Evolutionary conservation across 1,139 yeast genomes (phyloP).

Genomic region (Protomyces pachydermus): DNA sequence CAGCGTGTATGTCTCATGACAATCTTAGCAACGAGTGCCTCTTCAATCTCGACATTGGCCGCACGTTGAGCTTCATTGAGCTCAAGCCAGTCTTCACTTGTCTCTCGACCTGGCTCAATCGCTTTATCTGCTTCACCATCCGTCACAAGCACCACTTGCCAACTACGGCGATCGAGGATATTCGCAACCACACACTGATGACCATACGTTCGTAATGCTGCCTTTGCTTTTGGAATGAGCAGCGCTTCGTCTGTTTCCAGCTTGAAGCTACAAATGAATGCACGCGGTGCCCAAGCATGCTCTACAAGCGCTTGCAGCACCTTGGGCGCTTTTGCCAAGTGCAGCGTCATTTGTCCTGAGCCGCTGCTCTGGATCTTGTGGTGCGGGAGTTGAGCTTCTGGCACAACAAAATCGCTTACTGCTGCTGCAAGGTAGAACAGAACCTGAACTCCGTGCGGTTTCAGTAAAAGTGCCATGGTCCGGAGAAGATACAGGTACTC

Average conservation of each 20-base stretch:
- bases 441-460: slow-evolving; percentile 48
- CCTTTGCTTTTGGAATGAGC: slow-evolving; percentile 65
- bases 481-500: slow-evolving; percentile 84
- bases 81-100: slow-evolving; percentile 12
- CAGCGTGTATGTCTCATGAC: slow-evolving; percentile 5
- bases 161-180: slow-evolving; percentile 78
- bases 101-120: not conserved
- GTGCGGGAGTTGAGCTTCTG: slow-evolving; percentile 75
- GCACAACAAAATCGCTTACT: slow-evolving; percentile 91
- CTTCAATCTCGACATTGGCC: slow-evolving; percentile 35
- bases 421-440: slow-evolving; percentile 93
- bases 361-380: slow-evolving; percentile 74
- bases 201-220: slow-evolving; percentile 74
- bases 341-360: slow-evolving; percentile 67
- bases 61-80: not conserved
- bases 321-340: slow-evolving; percentile 93
- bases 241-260: slow-evolving; percentile 79
- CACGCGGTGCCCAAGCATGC: slow-evolving; percentile 81
- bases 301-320: slow-evolving; percentile 82
- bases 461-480: slow-evolving; percentile 57
- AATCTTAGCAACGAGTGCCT: slow-evolving; percentile 7
- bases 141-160: slow-evolving; percentile 78
- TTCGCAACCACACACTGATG: slow-evolving; percentile 96
- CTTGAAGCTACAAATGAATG: slow-evolving; percentile 92
- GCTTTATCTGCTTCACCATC: not conserved